phyloP scores from a whole-genome alignment of 2,329 filamentous ascomycete genomes.

The Aspergillus fijiensis region DNA sequence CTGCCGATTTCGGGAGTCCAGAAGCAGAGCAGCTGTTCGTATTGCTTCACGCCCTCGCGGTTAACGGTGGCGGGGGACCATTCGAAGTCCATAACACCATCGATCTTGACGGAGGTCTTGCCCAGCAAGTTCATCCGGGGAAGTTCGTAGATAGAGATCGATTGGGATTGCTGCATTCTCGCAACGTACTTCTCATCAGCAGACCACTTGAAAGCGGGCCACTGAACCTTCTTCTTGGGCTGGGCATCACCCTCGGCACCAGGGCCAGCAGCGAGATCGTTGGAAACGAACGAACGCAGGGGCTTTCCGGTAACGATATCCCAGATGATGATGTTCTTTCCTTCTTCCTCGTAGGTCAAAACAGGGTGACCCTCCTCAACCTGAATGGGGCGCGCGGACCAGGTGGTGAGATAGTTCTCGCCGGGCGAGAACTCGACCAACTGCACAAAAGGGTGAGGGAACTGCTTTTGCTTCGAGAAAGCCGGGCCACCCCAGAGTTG shows the following conservation, averaged over 20 bases:
- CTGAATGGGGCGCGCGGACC: conserved; percentile 90
- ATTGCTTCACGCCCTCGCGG: conserved; percentile 81
- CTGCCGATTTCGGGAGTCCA: conserved; percentile 98
- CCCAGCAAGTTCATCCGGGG: conserved; percentile 86
- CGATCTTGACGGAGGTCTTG: conserved; percentile 92
- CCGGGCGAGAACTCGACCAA: conserved; percentile 91
- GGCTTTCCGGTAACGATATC: conserved; percentile 87
- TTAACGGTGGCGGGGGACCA: conserved; percentile 85
- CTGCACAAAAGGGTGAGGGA: conserved; percentile 93
- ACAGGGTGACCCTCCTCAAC: conserved; percentile 79
- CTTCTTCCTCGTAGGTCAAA: conserved; percentile 89
- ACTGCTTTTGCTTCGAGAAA: conserved; percentile 88
- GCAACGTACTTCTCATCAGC: conserved; percentile 96
- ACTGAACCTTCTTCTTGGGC: conserved; percentile 89
- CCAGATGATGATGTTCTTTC: conserved; percentile 99
- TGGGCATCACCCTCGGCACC: conserved; percentile 62
- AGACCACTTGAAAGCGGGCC: conserved; percentile 99
- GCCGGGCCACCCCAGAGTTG: conserved; percentile 92
- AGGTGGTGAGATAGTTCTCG: conserved; percentile 93
- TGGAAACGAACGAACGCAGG: conserved; percentile 87
- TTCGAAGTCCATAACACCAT: conserved; percentile 96
- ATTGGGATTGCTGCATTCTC: conserved; percentile 80
- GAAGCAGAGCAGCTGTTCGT: conserved; percentile 96
- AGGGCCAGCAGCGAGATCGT: conserved; percentile 64
- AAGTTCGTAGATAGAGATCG: conserved; percentile 87